These are phyloP conservation scores for Penicillium canariense DNA, from an alignment of 495 filamentous ascomycete genomes.

Conservation along the genomic window DNA sequence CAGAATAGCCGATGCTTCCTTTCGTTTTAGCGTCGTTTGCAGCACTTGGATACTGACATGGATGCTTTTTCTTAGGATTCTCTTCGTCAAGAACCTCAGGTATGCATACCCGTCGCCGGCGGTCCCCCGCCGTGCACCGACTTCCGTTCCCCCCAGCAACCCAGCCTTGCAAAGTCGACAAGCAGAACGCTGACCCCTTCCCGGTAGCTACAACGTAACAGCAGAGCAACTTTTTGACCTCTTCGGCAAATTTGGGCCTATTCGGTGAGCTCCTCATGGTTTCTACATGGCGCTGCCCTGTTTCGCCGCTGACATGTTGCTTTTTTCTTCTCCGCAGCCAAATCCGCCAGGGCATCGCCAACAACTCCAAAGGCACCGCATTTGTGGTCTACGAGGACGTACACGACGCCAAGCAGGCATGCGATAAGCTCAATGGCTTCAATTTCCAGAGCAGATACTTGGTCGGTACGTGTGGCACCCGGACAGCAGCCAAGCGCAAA, in stretches of 20 bases:
- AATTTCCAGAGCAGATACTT: slow-evolving; percentile 99
- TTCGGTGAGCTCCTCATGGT: slow-evolving; percentile 61
- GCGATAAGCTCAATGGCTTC: slow-evolving; percentile 99
- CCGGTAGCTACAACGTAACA: slow-evolving; percentile 84
- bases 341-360: slow-evolving; percentile 97
- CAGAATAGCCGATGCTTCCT: not conserved
- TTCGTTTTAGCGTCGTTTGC: not conserved
- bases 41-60: slow-evolving; percentile 5
- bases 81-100: slow-evolving; percentile 98
- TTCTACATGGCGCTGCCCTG: not conserved
- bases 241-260: slow-evolving; percentile 90
- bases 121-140: slow-evolving; percentile 7
- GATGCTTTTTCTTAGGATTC: slow-evolving; percentile 59
- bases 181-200: not conserved
- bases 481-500: not conserved
- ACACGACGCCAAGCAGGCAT: slow-evolving; percentile 96
- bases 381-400: slow-evolving; percentile 99
- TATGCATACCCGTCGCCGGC: slow-evolving; percentile 39
- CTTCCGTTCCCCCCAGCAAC: not conserved
- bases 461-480: slow-evolving; percentile 67
- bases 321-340: slow-evolving; percentile 57
- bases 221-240: slow-evolving; percentile 92
- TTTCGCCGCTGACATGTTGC: slow-evolving; percentile 17
- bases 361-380: slow-evolving; percentile 95
- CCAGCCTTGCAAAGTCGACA: not conserved